Evolutionary conservation across 2,329 filamentous ascomycete species (phyloP), one percentile per base, ranked within the genome.

Genomic region (Aspergillus unguis): DNA sequence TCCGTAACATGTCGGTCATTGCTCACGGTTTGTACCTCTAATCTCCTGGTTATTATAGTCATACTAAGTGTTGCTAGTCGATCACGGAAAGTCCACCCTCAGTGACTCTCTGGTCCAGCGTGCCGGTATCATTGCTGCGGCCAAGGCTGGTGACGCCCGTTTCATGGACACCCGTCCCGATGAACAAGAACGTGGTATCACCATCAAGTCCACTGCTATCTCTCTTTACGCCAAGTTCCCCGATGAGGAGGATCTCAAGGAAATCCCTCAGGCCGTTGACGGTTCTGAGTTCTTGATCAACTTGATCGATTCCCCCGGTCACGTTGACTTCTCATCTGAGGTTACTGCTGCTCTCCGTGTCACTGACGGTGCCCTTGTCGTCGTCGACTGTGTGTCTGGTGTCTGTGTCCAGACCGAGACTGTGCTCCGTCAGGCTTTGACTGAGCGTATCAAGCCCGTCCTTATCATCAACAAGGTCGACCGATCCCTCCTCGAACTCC

Each of bases 391-490:
- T 78, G 89, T 99, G 67, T 94, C 96, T 80, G 94, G 94, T 91
- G 95, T 99, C 70, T 99, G 94, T 80, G 94, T 99, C 76, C 94
- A 99, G 85, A 99, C 94, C 74, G 94, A 99, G 88, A 99, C 94
- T 73, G 94, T 99, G 71, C 85, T 99, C 66, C 92, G 94, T 75
- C 94, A 99, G 84, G 92, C 94, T 77, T 90, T 99, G 69, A 89
- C 90, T 85, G 94, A 99, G 87, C 92, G 94, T 82, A 99, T 99
- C 80, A 97, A 97, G 88, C 94, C 94, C 71, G 92, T 99, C 72
- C 85, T 96, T 75, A 88, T 96, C 80, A 96, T 99, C 86, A 99
- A 99, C 91, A 99, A 99, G 88, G 94, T 99, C 78, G 94, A 99
- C 76, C 92, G 94, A 81, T 92, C 94, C 80, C 90, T 99, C 74